Conservation (phyloP, 768 basidiomycete genomes). For the Boletus rubropictus region DNA sequence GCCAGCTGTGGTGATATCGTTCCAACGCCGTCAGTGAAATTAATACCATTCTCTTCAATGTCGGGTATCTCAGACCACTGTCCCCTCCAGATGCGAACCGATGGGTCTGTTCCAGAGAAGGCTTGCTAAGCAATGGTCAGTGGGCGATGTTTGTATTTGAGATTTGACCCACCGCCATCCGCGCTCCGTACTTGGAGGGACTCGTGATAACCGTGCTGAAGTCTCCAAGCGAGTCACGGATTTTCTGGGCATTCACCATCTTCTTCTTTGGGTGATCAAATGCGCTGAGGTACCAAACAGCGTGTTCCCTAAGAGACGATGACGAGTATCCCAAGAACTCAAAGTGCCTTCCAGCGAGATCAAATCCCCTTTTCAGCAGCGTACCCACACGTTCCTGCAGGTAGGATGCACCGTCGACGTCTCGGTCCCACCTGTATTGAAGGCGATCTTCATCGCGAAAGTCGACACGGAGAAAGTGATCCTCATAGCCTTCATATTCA, state of each 20-base stretch:
- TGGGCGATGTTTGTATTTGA: background rate
- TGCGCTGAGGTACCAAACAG: slow-evolving; percentile 75
- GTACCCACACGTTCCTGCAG: slow-evolving; percentile 54
- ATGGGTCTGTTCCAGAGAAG: slow-evolving; percentile 76
- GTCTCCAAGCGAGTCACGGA: slow-evolving; percentile 62
- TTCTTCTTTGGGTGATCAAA: slow-evolving; percentile 46
- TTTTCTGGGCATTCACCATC: slow-evolving; percentile 47
- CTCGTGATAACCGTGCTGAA: slow-evolving; percentile 51
- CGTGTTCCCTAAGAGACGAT: slow-evolving; percentile 72
- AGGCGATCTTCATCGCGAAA: slow-evolving; percentile 80
- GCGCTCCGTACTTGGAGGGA: slow-evolving; percentile 80
- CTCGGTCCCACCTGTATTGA: slow-evolving; percentile 65
- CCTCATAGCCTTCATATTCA: slow-evolving; percentile 50
- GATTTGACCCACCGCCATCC: slow-evolving; percentile 44
- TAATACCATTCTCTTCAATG: slow-evolving; percentile 38
- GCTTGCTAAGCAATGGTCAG: slow-evolving; percentile 44
- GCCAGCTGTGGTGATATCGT: slow-evolving; percentile 63
- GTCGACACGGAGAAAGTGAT: slow-evolving; percentile 75
- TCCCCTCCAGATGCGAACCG: slow-evolving; percentile 46
- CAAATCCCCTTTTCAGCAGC: slow-evolving; percentile 57
- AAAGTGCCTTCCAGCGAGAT: slow-evolving; percentile 64
- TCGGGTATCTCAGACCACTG: slow-evolving; percentile 67
- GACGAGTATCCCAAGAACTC: slow-evolving; percentile 80
- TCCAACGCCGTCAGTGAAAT: slow-evolving; percentile 77
- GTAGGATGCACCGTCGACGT: slow-evolving; percentile 53